Evolutionary conservation across 306 rosid genomes (phyloP).

Genomic region (Prunus salicina): DNA sequence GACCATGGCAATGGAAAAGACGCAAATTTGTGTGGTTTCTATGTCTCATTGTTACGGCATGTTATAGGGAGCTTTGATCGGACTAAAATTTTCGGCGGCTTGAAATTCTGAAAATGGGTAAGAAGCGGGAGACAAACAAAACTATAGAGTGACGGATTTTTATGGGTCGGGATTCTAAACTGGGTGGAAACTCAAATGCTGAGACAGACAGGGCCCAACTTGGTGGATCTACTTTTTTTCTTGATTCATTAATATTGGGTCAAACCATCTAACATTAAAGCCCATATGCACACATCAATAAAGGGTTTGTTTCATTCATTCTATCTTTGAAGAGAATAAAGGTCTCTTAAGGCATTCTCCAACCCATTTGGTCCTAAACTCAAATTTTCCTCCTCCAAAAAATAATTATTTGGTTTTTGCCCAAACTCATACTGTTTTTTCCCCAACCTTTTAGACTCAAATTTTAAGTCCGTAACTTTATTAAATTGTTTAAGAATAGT

Average conservation of each 20-base stretch:
- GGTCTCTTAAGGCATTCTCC: neutral
- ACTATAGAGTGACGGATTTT: neutral
- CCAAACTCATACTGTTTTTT: rapidly evolving
- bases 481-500: too few species aligned
- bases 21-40: neutral
- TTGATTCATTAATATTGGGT: neutral
- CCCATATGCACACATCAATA: neutral
- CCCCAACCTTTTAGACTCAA: too few species aligned
- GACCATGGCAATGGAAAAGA: slow-evolving; percentile 57
- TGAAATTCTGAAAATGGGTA: neutral
- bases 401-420: rapidly evolving
- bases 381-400: rapidly evolving
- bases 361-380: too few species aligned
- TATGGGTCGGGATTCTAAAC: neutral
- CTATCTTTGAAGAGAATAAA: neutral
- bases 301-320: neutral
- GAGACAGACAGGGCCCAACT: neutral
- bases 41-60: slow-evolving; percentile 12
- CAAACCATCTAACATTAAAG: neutral
- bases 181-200: neutral
- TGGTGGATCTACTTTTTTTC: neutral
- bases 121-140: neutral
- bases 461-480: too few species aligned
- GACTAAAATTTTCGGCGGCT: neutral
- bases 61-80: neutral